Conservation (phyloP, 2,329 filamentous ascomycete species). For the Juglanconis sp. region DNA sequence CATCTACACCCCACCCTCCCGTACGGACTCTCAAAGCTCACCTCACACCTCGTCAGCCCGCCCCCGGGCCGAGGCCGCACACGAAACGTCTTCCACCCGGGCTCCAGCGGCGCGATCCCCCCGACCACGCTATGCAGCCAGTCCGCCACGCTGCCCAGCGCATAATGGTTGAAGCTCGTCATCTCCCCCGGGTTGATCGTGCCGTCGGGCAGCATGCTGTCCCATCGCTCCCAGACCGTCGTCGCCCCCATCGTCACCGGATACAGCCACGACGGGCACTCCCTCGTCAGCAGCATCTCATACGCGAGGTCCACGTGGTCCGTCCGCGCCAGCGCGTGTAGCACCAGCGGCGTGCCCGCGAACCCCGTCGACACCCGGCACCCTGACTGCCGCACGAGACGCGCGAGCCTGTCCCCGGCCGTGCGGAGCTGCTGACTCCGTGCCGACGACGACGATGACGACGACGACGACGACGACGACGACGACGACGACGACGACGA, state of each 20-base stretch:
- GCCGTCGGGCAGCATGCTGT: constrained; percentile 35
- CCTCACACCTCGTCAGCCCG: constrained; percentile 18
- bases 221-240: constrained; percentile 41
- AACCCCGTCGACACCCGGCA: constrained; percentile 15
- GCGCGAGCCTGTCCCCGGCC: constrained; percentile 16
- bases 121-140: constrained; percentile 36
- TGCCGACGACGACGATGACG: too few species aligned
- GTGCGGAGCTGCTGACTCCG: neutral
- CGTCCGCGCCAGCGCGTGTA: constrained; percentile 20
- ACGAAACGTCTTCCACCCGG: constrained; percentile 29
- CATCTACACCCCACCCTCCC: constrained; percentile 13
- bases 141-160: constrained; percentile 35
- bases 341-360: constrained; percentile 16
- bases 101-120: constrained; percentile 25
- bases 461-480: neutral
- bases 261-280: constrained; percentile 37
- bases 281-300: constrained; percentile 44
- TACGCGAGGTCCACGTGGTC: constrained; percentile 36
- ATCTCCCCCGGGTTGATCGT: constrained; percentile 35
- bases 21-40: constrained; percentile 15
- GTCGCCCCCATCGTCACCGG: constrained; percentile 37
- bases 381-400: constrained; percentile 11
- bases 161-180: constrained; percentile 42
- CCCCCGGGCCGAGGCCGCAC: constrained; percentile 30
- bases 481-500: neutral